Evolutionary conservation across 306 rosid species (phyloP), one percentile per base, ranked within the genome.

Genomic region (Erythrophleum fordii): DNA sequence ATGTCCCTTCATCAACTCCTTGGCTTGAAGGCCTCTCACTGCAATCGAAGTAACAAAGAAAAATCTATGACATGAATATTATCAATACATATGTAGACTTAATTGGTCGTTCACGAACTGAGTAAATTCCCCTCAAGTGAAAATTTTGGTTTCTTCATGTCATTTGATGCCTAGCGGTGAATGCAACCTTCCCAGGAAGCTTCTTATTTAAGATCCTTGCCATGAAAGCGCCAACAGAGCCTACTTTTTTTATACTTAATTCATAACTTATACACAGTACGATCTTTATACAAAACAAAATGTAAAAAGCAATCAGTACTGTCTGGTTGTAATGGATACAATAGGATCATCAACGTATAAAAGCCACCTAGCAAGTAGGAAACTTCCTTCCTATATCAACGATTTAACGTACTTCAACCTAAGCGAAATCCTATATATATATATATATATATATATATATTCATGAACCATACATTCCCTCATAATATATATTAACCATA

Each of bases 351-450:
- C 37, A 65, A 51, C 0, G 5, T 3, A 37, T 55, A 64, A 69
- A 72, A 1, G 23, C 20, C 20, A 53, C 59, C 55, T n/a, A 45
- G 59, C 35, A 56, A 68, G 1, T 26, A 1, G 55, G 86, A 83
- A 83, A 73, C 22, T 83, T 83, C 86, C 83, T 55, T 41, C 86
- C 76, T 26, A 10, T 7, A 26, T 20, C 0, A 5, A 49, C 45
- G 9, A 16, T 49, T 41, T 11, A 16, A 6, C 46, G 52, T 64
- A 53, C 80, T 46, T 31, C 34, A 1, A 1, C 2, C 34, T 31
- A 1, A 0, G 66, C 66, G n/a, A 77, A 59, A 39, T 37, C 73
- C 75, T 42, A 51, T 67, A 25, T 39, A 6, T 80, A 61, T 79
- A 49, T 31, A 31, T 6, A n/a, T n/a, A n/a, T n/a, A n/a, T n/a